Evolutionary conservation across 1,284 basidiomycete species (phyloP), one percentile per base, ranked within the genome.

Genomic region (Laetiporus sulphureus): DNA sequence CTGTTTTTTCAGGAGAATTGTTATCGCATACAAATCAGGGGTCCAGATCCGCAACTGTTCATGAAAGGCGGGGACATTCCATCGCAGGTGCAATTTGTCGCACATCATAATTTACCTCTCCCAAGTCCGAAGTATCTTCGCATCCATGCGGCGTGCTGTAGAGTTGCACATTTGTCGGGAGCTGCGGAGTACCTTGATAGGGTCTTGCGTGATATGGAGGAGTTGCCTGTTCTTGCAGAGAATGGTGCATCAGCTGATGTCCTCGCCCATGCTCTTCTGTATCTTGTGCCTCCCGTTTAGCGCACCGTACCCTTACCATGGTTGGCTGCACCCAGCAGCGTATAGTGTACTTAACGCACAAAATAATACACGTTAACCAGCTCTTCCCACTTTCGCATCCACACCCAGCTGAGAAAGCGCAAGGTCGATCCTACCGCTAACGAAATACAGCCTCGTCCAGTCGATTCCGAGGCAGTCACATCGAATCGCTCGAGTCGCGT

Each of bases 231-330:
- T 10, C 42, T 58, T 12, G 46, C 56, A 7, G 41, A 47, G 27
- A 53, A 58, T 33, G 54, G 56, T 7, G 41, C 45, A 5, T 51
- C 55, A 12, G 51, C 54, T 2, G 49, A 54, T 15, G 46, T 55
- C 21, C 46, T 56, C 52, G 62, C 67, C 58, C 62, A 44, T 7
- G 52, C 52, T 3, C 31, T 53, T 19, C 44, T 37, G 21, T 40
- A 32, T 23, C 38, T 23, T 25, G 38, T 40, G 43, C 22, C 27
- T 29, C 27, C n/a, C 27, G n/a, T n/a, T n/a, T n/a, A n/a, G n/a
- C n/a, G n/a, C n/a, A n/a, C n/a, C n/a, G n/a, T n/a, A n/a, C n/a
- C n/a, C n/a, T n/a, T n/a, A n/a, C n/a, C n/a, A n/a, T n/a, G n/a
- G n/a, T n/a, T n/a, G n/a, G n/a, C n/a, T n/a, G n/a, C n/a, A n/a